These are phyloP conservation scores for Thuja plicata DNA, from an alignment of 83 land plant species.

Conservation along the genomic window DNA sequence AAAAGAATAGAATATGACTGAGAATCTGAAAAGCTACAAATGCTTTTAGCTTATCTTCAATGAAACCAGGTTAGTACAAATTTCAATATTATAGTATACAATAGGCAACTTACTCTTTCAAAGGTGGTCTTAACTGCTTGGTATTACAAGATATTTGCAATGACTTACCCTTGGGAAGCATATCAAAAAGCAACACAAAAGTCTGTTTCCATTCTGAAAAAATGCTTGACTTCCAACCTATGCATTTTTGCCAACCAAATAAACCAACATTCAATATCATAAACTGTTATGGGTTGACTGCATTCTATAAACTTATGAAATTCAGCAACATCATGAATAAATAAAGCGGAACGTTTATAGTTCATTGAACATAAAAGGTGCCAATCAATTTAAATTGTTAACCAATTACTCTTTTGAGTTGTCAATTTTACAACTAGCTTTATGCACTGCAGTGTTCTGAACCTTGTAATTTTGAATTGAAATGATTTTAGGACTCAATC, in stretches of 20 bases:
- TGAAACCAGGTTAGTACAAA: neutral
- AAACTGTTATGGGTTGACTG: no score
- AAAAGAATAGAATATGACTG: slow-evolving; percentile 2
- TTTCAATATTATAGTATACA: neutral
- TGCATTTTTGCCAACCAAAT: neutral
- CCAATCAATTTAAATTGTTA: no score
- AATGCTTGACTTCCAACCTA: neutral
- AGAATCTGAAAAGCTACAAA: neutral
- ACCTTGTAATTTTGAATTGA: no score
- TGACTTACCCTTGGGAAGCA: slow-evolving; percentile 62
- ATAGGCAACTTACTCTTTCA: slow-evolving; percentile 53
- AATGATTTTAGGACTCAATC: no score
- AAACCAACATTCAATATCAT: no score
- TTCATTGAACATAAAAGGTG: no score
- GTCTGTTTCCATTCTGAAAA: slow-evolving; percentile 81
- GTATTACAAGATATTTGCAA: slow-evolving; percentile 63
- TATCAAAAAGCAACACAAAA: slow-evolving; percentile 86
- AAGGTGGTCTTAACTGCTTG: slow-evolving; percentile 79
- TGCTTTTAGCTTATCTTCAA: neutral
- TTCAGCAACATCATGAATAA: no score
- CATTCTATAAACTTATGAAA: no score
- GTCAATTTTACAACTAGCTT: no score
- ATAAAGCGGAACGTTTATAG: no score
- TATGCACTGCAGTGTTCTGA: no score
- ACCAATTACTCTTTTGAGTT: no score